Percentiles rank a stretch among this genome's conserved stretches.
These are phyloP conservation scores for Xylariales sp. DNA, from an alignment of 2,329 filamentous ascomycete genomes.

Conservation along the genomic window DNA sequence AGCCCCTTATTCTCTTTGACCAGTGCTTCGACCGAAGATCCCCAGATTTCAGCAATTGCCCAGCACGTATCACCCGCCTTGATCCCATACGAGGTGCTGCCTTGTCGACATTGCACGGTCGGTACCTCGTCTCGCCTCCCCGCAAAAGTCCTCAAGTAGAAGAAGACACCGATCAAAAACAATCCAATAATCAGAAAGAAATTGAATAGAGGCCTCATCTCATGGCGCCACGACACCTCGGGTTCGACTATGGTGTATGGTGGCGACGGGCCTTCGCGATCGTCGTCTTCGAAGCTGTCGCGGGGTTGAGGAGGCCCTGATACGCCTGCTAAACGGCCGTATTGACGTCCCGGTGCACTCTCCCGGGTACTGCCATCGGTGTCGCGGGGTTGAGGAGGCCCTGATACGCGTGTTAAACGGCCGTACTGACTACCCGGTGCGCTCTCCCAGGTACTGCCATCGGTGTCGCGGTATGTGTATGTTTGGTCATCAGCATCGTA, in stretches of 20 bases:
- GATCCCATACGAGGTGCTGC: slow-evolving; percentile 34
- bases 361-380: slow-evolving; percentile 32
- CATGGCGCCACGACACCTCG: slow-evolving; percentile 42
- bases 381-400: slow-evolving; percentile 15
- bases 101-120: slow-evolving; percentile 24
- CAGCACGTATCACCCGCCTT: slow-evolving; percentile 48
- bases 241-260: slow-evolving; percentile 11
- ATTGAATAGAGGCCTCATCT: slow-evolving; percentile 52
- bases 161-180: slow-evolving; percentile 45
- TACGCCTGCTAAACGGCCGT: slow-evolving; percentile 34
- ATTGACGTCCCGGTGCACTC: slow-evolving; percentile 39
- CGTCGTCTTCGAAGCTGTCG: slow-evolving; percentile 15
- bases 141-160: slow-evolving; percentile 35
- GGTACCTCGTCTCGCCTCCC: slow-evolving; percentile 4
- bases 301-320: slow-evolving; percentile 14
- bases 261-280: slow-evolving; percentile 16
- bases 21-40: slow-evolving; percentile 41
- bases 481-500: slow-evolving; percentile 45
- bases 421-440: slow-evolving; percentile 42
- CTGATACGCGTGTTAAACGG: slow-evolving; percentile 26
- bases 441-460: slow-evolving; percentile 41
- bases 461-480: slow-evolving; percentile 41
- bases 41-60: slow-evolving; percentile 40
- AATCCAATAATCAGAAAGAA: slow-evolving; percentile 51
- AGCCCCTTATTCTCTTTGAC: slow-evolving; percentile 39